A percentile compares a stretch with the other conserved stretches of the same genome.
These are phyloP conservation scores for Pythium sukuiense DNA, from an alignment of 352 stramenopile genomes.

Conservation along the genomic window DNA sequence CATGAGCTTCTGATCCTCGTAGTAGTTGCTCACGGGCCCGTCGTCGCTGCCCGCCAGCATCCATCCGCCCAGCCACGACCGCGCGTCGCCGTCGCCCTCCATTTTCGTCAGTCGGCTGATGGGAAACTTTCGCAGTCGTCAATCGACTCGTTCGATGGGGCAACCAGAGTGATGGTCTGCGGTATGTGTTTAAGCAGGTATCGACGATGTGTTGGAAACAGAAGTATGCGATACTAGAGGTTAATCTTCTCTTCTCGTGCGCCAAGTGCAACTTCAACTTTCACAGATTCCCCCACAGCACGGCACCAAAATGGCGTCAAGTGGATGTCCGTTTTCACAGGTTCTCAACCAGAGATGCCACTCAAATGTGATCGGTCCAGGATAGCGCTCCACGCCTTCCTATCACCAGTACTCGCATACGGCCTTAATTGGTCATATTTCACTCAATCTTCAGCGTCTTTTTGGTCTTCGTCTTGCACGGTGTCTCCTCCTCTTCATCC, in stretches of 20 bases:
- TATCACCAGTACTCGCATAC: no score
- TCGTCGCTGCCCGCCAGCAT: slow-evolving; percentile 43
- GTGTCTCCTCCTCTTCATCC: no score
- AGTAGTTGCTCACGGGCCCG: slow-evolving; percentile 74
- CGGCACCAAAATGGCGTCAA: no score
- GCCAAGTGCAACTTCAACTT: slow-evolving; percentile 16
- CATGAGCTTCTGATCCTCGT: slow-evolving; percentile 85
- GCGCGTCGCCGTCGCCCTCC: slow-evolving; percentile 26
- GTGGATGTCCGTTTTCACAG: no score
- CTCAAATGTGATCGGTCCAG: no score
- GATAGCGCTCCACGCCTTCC: no score
- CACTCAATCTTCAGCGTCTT: no score
- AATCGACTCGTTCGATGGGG: neutral
- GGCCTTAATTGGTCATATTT: no score
- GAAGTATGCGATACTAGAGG: slow-evolving; percentile 16
- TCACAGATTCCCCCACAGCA: no score
- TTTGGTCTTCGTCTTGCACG: no score
- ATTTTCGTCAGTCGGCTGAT: slow-evolving; percentile 2
- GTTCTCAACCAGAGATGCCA: no score
- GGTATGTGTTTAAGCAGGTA: slow-evolving; percentile 18
- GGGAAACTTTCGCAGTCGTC: neutral
- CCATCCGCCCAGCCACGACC: slow-evolving; percentile 58
- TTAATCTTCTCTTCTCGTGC: no score
- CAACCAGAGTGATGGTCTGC: slow-evolving; percentile 14
- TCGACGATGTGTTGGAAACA: slow-evolving; percentile 26